These are phyloP conservation scores for Schizochytrium sp. DNA, from an alignment of 108 stramenopile genomes.

Conservation along the genomic window DNA sequence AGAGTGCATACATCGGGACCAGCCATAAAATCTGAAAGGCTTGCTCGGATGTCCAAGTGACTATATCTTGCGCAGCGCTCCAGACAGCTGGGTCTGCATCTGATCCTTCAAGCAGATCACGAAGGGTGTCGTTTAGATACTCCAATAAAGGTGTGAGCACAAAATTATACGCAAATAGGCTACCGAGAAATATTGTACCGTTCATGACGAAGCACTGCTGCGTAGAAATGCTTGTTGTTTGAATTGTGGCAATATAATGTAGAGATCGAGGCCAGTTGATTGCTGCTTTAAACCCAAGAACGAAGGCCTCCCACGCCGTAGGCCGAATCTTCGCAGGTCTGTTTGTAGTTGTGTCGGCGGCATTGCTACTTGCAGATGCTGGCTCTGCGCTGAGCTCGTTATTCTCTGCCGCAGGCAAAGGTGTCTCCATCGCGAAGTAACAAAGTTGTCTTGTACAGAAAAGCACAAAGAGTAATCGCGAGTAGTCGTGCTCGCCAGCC, in stretches of 20 bases:
- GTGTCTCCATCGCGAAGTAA: no score
- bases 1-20: constrained; percentile 37
- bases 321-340: not conserved
- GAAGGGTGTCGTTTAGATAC: not conserved
- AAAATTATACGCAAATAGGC: not conserved
- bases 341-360: not conserved
- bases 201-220: constrained; percentile 60
- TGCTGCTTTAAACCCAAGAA: constrained; percentile 17
- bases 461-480: no score
- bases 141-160: constrained; percentile 17
- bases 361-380: not conserved
- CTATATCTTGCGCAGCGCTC: not conserved
- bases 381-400: no score
- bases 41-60: not conserved
- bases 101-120: not conserved
- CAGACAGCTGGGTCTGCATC: not conserved
- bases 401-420: no score
- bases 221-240: constrained; percentile 18
- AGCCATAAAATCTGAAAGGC: constrained; percentile 39
- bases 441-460: no score
- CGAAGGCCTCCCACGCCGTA: not conserved
- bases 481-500: no score
- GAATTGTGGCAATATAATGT: constrained; percentile 8
- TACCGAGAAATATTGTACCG: constrained; percentile 39
- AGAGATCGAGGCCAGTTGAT: constrained; percentile 13